These are phyloP conservation scores for Trypanosoma avium DNA, from an alignment of 208 protist species.

Conservation along the genomic window DNA sequence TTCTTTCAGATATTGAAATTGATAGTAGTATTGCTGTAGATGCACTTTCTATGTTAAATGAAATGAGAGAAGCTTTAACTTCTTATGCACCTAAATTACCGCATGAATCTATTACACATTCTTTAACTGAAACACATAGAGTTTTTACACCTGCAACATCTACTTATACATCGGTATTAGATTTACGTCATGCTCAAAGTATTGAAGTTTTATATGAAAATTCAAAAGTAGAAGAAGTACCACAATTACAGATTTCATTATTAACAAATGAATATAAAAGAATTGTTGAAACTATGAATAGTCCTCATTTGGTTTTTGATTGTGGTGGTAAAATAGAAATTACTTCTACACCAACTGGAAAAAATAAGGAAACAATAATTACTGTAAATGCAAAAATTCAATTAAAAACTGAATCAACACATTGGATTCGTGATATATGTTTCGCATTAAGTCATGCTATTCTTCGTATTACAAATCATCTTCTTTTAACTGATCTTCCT, in stretches of 20 bases:
- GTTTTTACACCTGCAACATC: constrained; percentile 41
- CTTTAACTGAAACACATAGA: constrained; percentile 63
- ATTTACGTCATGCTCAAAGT: constrained; percentile 61
- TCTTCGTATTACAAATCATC: constrained; percentile 40
- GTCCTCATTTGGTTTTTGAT: constrained; percentile 26
- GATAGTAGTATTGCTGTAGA: constrained; percentile 50
- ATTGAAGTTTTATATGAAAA: constrained; percentile 41
- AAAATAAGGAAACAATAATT: constrained; percentile 26
- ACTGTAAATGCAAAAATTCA: constrained; percentile 46
- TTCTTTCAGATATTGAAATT: constrained; percentile 64
- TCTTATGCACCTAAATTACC: constrained; percentile 1
- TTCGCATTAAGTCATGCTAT: constrained; percentile 63
- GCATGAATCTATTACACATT: constrained; percentile 18
- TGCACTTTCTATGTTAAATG: constrained; percentile 62
- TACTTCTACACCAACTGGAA: constrained; percentile 17
- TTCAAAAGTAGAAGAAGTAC: constrained; percentile 20
- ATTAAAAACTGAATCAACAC: constrained; percentile 46
- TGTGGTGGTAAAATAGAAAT: constrained; percentile 38
- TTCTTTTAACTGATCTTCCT: constrained; percentile 26
- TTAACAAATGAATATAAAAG: constrained; percentile 35
- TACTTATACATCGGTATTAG: constrained; percentile 40
- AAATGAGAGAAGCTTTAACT: constrained; percentile 40
- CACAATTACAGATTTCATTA: constrained; percentile 24
- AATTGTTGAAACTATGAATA: constrained; percentile 15
- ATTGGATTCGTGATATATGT: constrained; percentile 77